Percentiles rank a stretch among this genome's conserved stretches.
Conservation (phyloP, 169 alveolate species). For the Plasmodium berghei region DNA sequence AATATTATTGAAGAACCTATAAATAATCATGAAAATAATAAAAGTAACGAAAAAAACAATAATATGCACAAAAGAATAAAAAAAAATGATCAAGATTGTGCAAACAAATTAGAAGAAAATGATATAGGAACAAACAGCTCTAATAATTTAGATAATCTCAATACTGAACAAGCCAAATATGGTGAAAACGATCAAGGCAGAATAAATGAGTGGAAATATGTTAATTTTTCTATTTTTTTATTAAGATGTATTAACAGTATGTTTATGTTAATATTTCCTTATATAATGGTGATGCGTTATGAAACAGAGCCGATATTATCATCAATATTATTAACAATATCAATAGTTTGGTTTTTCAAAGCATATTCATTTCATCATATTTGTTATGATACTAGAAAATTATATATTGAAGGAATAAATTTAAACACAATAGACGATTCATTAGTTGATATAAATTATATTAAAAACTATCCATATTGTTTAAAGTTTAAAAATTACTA, state of each 20-base stretch:
- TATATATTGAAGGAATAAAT: slow-evolving; percentile 78
- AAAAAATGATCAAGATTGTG: neutral
- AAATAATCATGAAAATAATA: neutral
- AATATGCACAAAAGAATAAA: neutral
- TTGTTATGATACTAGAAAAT: slow-evolving; percentile 91
- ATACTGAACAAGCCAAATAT: neutral
- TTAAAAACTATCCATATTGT: slow-evolving; percentile 88
- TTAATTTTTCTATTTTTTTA: slow-evolving; percentile 82
- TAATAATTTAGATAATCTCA: neutral
- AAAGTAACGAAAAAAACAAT: neutral
- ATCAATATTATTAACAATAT: slow-evolving; percentile 86
- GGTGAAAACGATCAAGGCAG: neutral
- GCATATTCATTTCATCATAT: slow-evolving; percentile 93
- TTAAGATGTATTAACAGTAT: slow-evolving; percentile 84
- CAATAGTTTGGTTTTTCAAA: slow-evolving; percentile 92
- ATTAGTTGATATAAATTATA: slow-evolving; percentile 12
- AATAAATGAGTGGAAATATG: slow-evolving; percentile 43
- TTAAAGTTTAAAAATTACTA: slow-evolving; percentile 85
- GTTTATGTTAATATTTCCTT: slow-evolving; percentile 87
- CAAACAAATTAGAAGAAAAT: neutral
- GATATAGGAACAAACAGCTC: neutral
- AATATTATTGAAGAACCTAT: slow-evolving; percentile 28
- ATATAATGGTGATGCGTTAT: slow-evolving; percentile 84
- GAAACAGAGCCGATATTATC: slow-evolving; percentile 90
- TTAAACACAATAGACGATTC: slow-evolving; percentile 53